Evolutionary conservation across 2,329 filamentous ascomycete species (phyloP).

Genomic region (Parastagonospora avenae): DNA sequence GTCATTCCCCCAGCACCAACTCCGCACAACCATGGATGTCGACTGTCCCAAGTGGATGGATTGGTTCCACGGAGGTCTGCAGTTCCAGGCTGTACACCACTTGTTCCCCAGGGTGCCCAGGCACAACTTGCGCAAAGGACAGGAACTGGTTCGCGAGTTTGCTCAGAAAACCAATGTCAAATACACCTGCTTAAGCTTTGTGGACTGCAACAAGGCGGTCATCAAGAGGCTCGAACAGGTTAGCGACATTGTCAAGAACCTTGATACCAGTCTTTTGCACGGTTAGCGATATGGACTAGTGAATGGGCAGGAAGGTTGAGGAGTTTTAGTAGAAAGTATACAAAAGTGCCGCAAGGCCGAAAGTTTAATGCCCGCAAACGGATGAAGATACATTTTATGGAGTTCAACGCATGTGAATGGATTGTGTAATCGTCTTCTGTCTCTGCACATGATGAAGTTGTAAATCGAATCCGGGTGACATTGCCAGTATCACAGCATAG

Average conservation of each 20-base stretch:
- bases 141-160: constrained; percentile 78
- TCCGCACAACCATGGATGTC: constrained; percentile 92
- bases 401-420: too few species aligned
- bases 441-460: too few species aligned
- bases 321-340: not conserved
- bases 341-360: not conserved
- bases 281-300: not conserved
- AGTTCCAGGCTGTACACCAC: constrained; percentile 90
- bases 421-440: too few species aligned
- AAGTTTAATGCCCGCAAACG: too few species aligned
- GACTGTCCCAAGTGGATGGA: constrained; percentile 88
- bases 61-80: constrained; percentile 85
- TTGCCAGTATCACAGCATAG: too few species aligned
- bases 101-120: constrained; percentile 82
- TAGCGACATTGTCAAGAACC: constrained; percentile 72
- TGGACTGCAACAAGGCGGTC: constrained; percentile 81
- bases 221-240: constrained; percentile 78
- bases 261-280: not conserved
- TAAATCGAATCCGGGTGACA: too few species aligned
- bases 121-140: constrained; percentile 78
- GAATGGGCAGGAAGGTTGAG: not conserved
- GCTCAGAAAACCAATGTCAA: constrained; percentile 82
- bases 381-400: too few species aligned
- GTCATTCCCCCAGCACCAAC: constrained; percentile 88
- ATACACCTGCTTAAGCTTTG: constrained; percentile 85